A percentile compares a stretch with the other conserved stretches of the same genome.
Conservation (phyloP, 106 monocot species). For the Acorus gramineus region DNA sequence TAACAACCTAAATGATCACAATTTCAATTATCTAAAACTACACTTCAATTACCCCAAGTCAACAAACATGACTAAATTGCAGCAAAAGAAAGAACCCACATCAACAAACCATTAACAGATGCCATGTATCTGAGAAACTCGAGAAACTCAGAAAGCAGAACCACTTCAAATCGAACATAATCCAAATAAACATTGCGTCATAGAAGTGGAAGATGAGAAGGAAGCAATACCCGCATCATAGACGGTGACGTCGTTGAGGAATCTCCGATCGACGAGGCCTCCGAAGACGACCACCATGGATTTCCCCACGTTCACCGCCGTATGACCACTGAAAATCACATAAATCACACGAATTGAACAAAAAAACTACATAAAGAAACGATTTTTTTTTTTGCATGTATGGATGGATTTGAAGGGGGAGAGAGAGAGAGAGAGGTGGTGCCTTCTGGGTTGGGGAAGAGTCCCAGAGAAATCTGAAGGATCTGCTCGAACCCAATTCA, state of each 20-base stretch:
- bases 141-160: too few species aligned
- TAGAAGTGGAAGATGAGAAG: not conserved
- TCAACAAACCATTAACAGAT: too few species aligned
- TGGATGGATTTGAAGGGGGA: not conserved
- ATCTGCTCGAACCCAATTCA: conserved; percentile 83
- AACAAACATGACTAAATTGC: too few species aligned
- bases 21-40: too few species aligned
- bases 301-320: conserved; percentile 73
- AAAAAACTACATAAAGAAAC: not conserved
- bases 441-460: conserved; percentile 68
- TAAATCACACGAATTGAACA: not conserved
- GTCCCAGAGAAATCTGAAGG: conserved; percentile 77
- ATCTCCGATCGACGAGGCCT: conserved; percentile 69
- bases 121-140: too few species aligned
- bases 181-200: too few species aligned
- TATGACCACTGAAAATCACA: conserved; percentile 55
- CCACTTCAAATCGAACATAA: too few species aligned
- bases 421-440: conserved; percentile 1
- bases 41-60: too few species aligned
- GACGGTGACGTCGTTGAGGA: conserved; percentile 66
- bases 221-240: conserved; percentile 49
- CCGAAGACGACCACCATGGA: conserved; percentile 87
- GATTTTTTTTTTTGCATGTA: too few species aligned
- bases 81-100: too few species aligned
- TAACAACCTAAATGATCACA: too few species aligned